Percentiles rank a stretch among this genome's conserved stretches.
Evolutionary conservation across 768 basidiomycete genomes (phyloP).

Genomic region (Suillus subluteus): DNA sequence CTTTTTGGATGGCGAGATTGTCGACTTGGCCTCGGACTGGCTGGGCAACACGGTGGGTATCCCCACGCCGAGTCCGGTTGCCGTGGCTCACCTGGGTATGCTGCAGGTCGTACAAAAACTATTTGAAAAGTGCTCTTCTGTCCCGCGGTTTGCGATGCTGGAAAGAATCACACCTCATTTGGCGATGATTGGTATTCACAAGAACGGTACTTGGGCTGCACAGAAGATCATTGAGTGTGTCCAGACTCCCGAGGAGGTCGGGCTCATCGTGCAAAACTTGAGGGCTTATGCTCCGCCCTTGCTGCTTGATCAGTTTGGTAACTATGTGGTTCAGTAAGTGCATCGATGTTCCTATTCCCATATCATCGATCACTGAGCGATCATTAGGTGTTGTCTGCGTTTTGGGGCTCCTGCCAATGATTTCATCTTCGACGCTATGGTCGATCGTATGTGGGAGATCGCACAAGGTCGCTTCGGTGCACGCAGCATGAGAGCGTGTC

Average conservation of each 20-base stretch:
- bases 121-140: constrained; percentile 85
- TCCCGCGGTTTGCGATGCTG: constrained; percentile 85
- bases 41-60: constrained; percentile 81
- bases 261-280: constrained; percentile 82
- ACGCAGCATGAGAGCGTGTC: constrained; percentile 94
- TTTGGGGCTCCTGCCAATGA: constrained; percentile 90
- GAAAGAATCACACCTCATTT: constrained; percentile 93
- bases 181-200: constrained; percentile 98
- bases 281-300: constrained; percentile 92
- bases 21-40: constrained; percentile 96
- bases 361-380: constrained; percentile 13
- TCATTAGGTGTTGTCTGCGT: constrained; percentile 78
- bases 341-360: not conserved
- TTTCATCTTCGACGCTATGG: constrained; percentile 97
- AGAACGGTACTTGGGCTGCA: constrained; percentile 99
- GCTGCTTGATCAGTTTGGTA: constrained; percentile 91
- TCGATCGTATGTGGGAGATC: constrained; percentile 97
- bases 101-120: constrained; percentile 91
- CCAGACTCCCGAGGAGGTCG: constrained; percentile 82
- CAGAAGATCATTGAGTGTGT: constrained; percentile 99
- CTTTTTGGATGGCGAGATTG: constrained; percentile 92
- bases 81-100: constrained; percentile 11
- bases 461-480: constrained; percentile 98
- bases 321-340: constrained; percentile 84
- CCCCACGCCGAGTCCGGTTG: constrained; percentile 13